Conservation (phyloP, 2,329 filamentous ascomycete species). For the Aspergillus aculeatus region DNA sequence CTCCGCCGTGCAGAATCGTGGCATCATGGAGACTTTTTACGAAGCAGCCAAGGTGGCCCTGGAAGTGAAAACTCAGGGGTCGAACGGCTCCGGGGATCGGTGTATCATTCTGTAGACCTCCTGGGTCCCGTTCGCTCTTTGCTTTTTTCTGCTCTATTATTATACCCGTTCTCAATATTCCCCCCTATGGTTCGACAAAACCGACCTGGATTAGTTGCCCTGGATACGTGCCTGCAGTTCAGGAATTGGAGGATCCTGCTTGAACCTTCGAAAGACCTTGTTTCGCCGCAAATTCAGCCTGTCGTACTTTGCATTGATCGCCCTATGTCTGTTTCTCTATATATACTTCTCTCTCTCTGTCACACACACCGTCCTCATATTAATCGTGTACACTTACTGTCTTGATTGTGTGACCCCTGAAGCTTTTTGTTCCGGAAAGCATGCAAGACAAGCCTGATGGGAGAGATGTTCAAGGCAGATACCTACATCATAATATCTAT, state of each 20-base stretch:
- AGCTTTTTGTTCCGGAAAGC: background rate
- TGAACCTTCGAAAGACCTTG: background rate
- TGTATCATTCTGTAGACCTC: constrained; percentile 38
- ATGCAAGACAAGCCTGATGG: background rate
- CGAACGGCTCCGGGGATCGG: constrained; percentile 31
- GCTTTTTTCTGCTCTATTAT: constrained; percentile 9
- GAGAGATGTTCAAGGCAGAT: background rate
- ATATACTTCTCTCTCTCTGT: constrained; percentile 18
- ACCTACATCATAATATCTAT: background rate
- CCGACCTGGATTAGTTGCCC: constrained; percentile 1
- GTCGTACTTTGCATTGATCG: constrained; percentile 7
- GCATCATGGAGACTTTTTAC: constrained; percentile 97
- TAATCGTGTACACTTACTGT: constrained; percentile 19
- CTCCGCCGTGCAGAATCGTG: constrained; percentile 96
- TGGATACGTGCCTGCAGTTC: background rate
- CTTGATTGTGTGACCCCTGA: constrained; percentile 1
- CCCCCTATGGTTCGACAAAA: constrained; percentile 2
- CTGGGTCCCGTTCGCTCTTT: constrained; percentile 4
- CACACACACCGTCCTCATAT: background rate
- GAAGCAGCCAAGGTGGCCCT: constrained; percentile 94
- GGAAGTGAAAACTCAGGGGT: constrained; percentile 44
- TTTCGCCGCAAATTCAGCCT: constrained; percentile 16
- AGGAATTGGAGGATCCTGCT: no score
- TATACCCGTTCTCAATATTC: constrained; percentile 17
- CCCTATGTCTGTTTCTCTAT: constrained; percentile 16